Conservation (phyloP, 495 filamentous ascomycete genomes). For the Podospora anserina region DNA sequence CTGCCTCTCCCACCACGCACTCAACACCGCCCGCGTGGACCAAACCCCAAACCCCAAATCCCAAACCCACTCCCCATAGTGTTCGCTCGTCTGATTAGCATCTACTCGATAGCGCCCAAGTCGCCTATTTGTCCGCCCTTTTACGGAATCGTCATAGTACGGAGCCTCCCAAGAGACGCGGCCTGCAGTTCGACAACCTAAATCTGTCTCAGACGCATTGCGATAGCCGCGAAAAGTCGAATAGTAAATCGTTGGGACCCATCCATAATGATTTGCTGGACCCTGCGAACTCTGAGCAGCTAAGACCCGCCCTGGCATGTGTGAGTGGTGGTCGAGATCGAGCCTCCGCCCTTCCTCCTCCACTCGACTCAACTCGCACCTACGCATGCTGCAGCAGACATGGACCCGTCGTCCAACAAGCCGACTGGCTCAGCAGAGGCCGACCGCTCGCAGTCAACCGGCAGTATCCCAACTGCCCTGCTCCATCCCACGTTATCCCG, state of each 20-base stretch:
- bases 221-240: neutral
- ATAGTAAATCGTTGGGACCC: slow-evolving; percentile 21
- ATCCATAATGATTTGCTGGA: slow-evolving; percentile 29
- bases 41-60: neutral
- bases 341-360: slow-evolving; percentile 22
- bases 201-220: neutral
- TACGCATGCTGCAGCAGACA: slow-evolving; percentile 30
- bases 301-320: slow-evolving; percentile 33
- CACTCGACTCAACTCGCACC: slow-evolving; percentile 11
- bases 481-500: slow-evolving; percentile 31
- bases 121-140: slow-evolving; percentile 1
- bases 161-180: too few species aligned
- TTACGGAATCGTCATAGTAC: neutral
- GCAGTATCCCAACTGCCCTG: neutral
- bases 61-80: neutral
- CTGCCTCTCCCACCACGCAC: slow-evolving; percentile 1
- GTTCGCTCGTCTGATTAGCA: slow-evolving; percentile 1
- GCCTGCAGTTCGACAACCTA: too few species aligned
- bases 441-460: slow-evolving; percentile 15
- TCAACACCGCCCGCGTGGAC: slow-evolving; percentile 7
- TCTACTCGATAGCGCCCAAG: neutral
- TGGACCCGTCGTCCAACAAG: slow-evolving; percentile 36
- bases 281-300: slow-evolving; percentile 24
- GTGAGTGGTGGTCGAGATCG: slow-evolving; percentile 18
- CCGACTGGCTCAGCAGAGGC: slow-evolving; percentile 16